Evolutionary conservation across 1,139 yeast species (phyloP).

Genomic region (Geotrichum reessii): DNA sequence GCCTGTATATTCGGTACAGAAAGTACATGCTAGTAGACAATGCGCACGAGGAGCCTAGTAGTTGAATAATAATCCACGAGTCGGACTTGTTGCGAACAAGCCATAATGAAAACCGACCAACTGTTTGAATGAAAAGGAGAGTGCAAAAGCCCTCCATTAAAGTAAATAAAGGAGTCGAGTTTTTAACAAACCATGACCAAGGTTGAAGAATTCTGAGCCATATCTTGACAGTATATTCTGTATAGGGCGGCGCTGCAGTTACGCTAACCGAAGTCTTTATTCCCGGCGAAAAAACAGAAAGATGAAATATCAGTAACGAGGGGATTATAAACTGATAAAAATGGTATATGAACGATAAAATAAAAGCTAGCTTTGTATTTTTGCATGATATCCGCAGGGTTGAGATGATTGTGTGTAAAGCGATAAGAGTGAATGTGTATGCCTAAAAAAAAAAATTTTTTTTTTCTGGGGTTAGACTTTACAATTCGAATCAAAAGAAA

Average conservation of each 20-base stretch:
- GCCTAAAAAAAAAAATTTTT: constrained; percentile 37
- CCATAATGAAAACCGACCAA: constrained; percentile 79
- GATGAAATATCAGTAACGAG: constrained; percentile 65
- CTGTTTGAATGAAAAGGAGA: constrained; percentile 78
- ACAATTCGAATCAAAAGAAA: not conserved
- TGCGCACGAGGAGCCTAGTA: constrained; percentile 68
- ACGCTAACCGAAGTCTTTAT: constrained; percentile 23
- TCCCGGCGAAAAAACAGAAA: constrained; percentile 48
- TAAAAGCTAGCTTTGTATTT: constrained; percentile 42
- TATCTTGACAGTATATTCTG: constrained; percentile 20
- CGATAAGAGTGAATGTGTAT: constrained; percentile 69
- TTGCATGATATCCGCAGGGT: constrained; percentile 57
- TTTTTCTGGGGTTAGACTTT: not conserved
- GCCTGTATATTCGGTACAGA: constrained; percentile 74
- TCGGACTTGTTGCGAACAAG: constrained; percentile 63
- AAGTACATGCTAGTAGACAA: constrained; percentile 73
- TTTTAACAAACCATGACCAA: constrained; percentile 67
- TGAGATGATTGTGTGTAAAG: constrained; percentile 64
- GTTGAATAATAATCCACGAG: constrained; percentile 71
- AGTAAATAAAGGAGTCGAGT: constrained; percentile 85
- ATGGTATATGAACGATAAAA: constrained; percentile 62
- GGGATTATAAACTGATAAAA: constrained; percentile 81
- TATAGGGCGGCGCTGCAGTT: not conserved
- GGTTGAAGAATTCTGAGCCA: constrained; percentile 43
- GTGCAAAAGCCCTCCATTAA: constrained; percentile 91